Evolutionary conservation across 805 yeast genomes (phyloP).

Genomic region (Lipomyces japonicus): DNA sequence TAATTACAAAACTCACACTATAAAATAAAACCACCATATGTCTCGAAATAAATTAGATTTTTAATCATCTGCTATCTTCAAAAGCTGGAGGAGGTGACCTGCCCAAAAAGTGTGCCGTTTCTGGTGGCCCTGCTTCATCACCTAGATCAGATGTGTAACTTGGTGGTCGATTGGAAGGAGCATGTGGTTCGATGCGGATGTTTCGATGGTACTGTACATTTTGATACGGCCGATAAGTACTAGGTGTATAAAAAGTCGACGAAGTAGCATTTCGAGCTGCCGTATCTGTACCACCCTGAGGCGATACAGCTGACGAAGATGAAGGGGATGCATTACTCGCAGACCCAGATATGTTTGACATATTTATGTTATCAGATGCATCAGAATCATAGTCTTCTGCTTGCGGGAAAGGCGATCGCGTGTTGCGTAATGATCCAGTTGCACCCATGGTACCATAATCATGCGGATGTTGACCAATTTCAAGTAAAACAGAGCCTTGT

Average conservation of each 20-base stretch:
- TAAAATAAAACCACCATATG: too few relatives aligned
- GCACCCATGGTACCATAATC: slow-evolving; percentile 12
- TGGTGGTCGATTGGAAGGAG: slow-evolving; percentile 26
- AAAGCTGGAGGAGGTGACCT: slow-evolving; percentile 28
- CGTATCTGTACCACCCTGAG: neutral
- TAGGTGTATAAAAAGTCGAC: neutral
- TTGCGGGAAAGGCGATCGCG: slow-evolving; percentile 18
- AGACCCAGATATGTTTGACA: slow-evolving; percentile 1
- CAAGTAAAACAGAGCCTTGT: slow-evolving; percentile 72
- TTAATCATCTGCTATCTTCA: too few relatives aligned
- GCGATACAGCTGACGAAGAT: neutral
- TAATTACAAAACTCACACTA: too few relatives aligned
- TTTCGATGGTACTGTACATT: slow-evolving; percentile 1
- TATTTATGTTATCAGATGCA: slow-evolving; percentile 8
- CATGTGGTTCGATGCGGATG: slow-evolving; percentile 9
- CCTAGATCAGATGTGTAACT: slow-evolving; percentile 24
- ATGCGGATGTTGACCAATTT: slow-evolving; percentile 33
- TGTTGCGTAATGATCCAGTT: slow-evolving; percentile 3
- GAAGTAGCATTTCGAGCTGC: neutral
- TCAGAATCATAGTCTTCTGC: slow-evolving; percentile 13
- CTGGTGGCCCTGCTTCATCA: slow-evolving; percentile 12
- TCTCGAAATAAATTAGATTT: too few relatives aligned
- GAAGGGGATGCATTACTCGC: neutral
- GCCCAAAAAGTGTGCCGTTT: slow-evolving; percentile 23
- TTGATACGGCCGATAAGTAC: neutral